phyloP scores from a whole-genome alignment of 2,329 filamentous ascomycete genomes.

The Neonectria neomacrospora region DNA sequence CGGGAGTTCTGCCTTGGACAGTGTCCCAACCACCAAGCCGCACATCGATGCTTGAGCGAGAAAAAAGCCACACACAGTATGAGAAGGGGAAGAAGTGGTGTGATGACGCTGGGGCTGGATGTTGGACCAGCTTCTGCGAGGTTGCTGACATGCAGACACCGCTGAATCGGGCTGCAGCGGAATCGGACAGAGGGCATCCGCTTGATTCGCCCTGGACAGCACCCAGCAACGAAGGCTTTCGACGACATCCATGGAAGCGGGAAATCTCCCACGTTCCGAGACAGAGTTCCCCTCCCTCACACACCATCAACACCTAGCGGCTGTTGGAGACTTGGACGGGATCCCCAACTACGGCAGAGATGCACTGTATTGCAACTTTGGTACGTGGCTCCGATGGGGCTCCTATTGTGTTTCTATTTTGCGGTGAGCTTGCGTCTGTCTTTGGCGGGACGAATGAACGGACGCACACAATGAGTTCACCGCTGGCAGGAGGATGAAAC shows the following conservation, averaged over 20 bases:
- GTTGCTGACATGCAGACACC: conserved; percentile 7
- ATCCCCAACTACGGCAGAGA: neutral
- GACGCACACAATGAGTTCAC: neutral
- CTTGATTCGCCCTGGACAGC: conserved; percentile 23
- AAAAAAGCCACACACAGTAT: conserved; percentile 36
- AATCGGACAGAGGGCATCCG: conserved; percentile 7
- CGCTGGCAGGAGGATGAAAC: conserved; percentile 15
- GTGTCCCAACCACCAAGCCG: neutral
- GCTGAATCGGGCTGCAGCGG: conserved; percentile 12
- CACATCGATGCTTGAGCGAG: neutral
- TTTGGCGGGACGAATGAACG: conserved; percentile 3
- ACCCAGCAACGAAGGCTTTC: neutral
- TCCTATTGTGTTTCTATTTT: neutral
- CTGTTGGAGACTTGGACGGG: neutral
- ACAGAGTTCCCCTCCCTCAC: neutral
- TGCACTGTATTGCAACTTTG: neutral
- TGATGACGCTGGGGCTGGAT: neutral
- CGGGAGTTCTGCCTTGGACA: neutral
- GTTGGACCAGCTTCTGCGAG: neutral
- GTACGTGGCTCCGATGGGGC: neutral
- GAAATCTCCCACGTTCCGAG: neutral
- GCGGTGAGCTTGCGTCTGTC: neutral
- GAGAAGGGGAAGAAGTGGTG: conserved; percentile 14
- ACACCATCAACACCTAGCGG: neutral
- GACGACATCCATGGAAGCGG: neutral